Percentiles rank a stretch among this genome's conserved stretches.
Evolutionary conservation across 768 basidiomycete species (phyloP).

Genomic region (Auriscalpium microsporum): DNA sequence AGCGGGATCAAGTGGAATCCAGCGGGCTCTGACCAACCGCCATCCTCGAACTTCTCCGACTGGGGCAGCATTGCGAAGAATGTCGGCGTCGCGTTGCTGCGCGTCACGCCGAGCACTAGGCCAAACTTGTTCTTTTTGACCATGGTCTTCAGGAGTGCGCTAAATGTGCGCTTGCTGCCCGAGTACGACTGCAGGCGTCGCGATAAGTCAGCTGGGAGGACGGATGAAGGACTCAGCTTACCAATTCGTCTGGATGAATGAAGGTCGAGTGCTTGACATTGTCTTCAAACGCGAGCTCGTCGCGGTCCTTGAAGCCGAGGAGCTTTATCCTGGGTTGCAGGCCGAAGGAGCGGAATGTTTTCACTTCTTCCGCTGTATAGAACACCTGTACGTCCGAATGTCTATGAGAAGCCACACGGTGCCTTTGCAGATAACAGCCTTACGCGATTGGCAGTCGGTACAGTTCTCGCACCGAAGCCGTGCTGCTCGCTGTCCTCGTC

Average conservation of each 20-base stretch:
- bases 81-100: slow-evolving; percentile 64
- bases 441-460: slow-evolving; percentile 47
- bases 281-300: slow-evolving; percentile 71
- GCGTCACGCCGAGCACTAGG: slow-evolving; percentile 58
- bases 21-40: slow-evolving; percentile 73
- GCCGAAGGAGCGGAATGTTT: slow-evolving; percentile 73
- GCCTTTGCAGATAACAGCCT: not conserved
- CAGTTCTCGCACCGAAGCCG: slow-evolving; percentile 24
- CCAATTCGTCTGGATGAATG: slow-evolving; percentile 87
- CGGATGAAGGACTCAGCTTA: slow-evolving; percentile 24
- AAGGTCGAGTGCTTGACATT: slow-evolving; percentile 89
- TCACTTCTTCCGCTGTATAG: slow-evolving; percentile 77
- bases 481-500: slow-evolving; percentile 31
- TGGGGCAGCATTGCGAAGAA: slow-evolving; percentile 88
- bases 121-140: slow-evolving; percentile 75
- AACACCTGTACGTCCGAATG: slow-evolving; percentile 46
- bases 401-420: slow-evolving; percentile 1
- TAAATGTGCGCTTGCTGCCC: slow-evolving; percentile 90
- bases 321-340: slow-evolving; percentile 81
- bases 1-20: slow-evolving; percentile 90
- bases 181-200: slow-evolving; percentile 52
- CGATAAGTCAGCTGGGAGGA: not conserved
- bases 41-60: slow-evolving; percentile 63
- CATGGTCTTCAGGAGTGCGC: slow-evolving; percentile 78
- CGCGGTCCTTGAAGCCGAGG: slow-evolving; percentile 80